Conservation (phyloP, 2,329 filamentous ascomycete genomes). For the Fusarium palustre region DNA sequence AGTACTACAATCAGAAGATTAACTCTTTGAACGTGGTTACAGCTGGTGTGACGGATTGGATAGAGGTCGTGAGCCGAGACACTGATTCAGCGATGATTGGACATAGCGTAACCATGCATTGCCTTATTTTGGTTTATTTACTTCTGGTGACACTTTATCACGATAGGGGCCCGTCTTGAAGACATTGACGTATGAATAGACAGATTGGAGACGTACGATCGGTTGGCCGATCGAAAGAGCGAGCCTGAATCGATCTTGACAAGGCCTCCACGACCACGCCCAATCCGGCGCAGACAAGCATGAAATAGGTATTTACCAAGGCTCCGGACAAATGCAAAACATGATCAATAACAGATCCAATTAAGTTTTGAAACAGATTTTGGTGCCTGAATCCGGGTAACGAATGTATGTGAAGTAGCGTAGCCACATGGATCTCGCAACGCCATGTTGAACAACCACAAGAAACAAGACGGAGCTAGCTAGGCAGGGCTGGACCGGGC, state of each 20-base stretch:
- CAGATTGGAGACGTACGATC: conserved; percentile 8
- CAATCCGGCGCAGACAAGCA: conserved; percentile 17
- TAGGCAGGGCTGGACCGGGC: not conserved
- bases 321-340: not conserved
- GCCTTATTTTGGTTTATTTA: conserved; percentile 20
- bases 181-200: conserved; percentile 5
- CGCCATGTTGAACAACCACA: conserved; percentile 34
- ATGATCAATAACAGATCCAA: not conserved
- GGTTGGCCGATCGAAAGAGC: not conserved
- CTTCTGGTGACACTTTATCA: conserved; percentile 4
- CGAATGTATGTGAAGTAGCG: not conserved
- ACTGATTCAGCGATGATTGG: conserved; percentile 28
- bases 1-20: conserved; percentile 22
- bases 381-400: conserved; percentile 33
- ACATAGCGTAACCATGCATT: conserved; percentile 15
- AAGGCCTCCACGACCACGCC: conserved; percentile 7
- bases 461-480: conserved; percentile 1
- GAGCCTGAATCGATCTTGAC: not conserved
- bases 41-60: conserved; percentile 11
- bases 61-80: conserved; percentile 15
- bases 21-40: conserved; percentile 2
- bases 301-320: not conserved
- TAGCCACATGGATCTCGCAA: conserved; percentile 25
- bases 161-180: not conserved
- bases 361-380: conserved; percentile 5